Percentiles rank a stretch among this genome's conserved stretches.
phyloP scores from a whole-genome alignment of 2,329 filamentous ascomycete species.

The Colletotrichum limetticola region DNA sequence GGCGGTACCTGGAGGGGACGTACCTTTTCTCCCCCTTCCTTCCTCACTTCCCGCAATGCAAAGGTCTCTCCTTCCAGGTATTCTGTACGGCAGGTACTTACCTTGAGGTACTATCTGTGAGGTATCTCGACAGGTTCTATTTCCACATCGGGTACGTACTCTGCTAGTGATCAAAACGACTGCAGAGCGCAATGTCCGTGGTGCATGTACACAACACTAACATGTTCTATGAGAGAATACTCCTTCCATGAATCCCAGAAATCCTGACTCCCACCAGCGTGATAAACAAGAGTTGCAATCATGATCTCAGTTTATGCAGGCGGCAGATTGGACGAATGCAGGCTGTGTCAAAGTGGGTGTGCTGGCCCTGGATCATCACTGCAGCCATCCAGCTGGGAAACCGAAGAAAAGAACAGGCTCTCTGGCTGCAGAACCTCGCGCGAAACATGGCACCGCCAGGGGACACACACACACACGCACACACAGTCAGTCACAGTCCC shows the following conservation, averaged over 20 bases:
- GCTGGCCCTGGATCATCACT: not conserved
- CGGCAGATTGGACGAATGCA: slow-evolving; percentile 15
- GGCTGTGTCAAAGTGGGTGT: not conserved
- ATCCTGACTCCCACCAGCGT: not conserved
- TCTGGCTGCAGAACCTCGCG: slow-evolving; percentile 15
- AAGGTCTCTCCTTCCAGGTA: too few species aligned
- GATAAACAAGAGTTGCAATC: not conserved
- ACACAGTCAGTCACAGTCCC: not conserved
- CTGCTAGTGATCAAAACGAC: not conserved
- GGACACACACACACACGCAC: not conserved
- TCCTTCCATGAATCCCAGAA: not conserved
- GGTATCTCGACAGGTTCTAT: not conserved
- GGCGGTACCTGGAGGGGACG: slow-evolving; percentile 14
- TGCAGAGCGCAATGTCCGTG: slow-evolving; percentile 2
- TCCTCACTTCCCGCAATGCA: not conserved
- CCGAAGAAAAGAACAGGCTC: slow-evolving; percentile 6
- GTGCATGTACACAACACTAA: not conserved
- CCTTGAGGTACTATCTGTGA: too few species aligned
- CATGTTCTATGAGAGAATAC: not conserved
- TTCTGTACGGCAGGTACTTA: too few species aligned
- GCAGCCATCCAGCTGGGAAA: not conserved
- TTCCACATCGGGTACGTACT: not conserved
- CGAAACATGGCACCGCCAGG: slow-evolving; percentile 21
- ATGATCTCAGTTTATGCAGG: slow-evolving; percentile 1
- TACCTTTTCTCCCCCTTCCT: not conserved